phyloP scores from a whole-genome alignment of 345 rosid species.

The Geranium brycei region DNA sequence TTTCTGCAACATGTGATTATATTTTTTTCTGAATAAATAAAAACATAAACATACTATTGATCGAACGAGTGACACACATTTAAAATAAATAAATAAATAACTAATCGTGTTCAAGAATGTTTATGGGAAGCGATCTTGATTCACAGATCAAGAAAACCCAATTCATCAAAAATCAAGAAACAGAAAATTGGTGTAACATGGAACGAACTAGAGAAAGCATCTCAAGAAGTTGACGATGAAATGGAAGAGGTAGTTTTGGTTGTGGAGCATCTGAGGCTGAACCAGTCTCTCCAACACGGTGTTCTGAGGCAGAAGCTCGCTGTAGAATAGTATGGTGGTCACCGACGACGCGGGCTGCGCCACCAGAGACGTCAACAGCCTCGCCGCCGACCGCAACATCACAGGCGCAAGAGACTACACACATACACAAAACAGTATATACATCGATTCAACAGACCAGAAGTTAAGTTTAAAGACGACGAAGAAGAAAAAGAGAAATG shows the following conservation, averaged over 20 bases:
- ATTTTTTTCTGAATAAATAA: too few relatives aligned
- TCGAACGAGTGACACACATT: too few relatives aligned
- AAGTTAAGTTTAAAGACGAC: too few relatives aligned
- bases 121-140: too few relatives aligned
- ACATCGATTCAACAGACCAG: too few relatives aligned
- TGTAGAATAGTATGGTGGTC: constrained; percentile 34
- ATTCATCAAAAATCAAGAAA: too few relatives aligned
- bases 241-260: constrained; percentile 38
- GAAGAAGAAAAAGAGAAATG: too few relatives aligned
- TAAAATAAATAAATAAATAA: too few relatives aligned
- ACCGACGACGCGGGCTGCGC: constrained; percentile 25
- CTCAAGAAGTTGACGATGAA: constrained; percentile 38
- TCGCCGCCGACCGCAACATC: constrained; percentile 29
- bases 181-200: neutral
- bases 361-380: constrained; percentile 23
- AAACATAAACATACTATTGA: too few relatives aligned
- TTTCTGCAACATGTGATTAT: too few relatives aligned
- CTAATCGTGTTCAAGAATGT: neutral
- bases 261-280: constrained; percentile 29
- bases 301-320: constrained; percentile 37
- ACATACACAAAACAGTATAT: too few relatives aligned
- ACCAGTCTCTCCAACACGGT: constrained; percentile 25
- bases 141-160: too few relatives aligned
- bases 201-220: constrained; percentile 41
- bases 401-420: constrained; percentile 23